Conservation (phyloP, 2,329 filamentous ascomycete species). For the Lasiodiplodia hormozganensis region DNA sequence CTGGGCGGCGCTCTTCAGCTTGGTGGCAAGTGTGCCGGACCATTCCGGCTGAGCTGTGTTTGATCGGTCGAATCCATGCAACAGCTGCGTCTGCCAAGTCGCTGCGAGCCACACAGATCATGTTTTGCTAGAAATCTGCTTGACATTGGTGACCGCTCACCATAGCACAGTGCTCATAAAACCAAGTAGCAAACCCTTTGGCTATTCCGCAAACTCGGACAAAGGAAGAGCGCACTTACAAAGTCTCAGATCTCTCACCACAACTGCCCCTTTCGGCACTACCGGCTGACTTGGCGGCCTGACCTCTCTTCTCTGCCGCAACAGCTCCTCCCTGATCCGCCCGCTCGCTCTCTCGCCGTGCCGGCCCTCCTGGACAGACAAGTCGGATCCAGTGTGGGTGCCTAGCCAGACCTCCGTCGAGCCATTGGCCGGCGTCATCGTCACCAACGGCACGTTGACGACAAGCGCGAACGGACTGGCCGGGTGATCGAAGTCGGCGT, state of each 20-base stretch:
- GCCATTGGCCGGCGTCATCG: constrained; percentile 60
- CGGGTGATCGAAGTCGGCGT: constrained; percentile 65
- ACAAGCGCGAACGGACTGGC: constrained; percentile 62
- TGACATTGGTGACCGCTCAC: background rate
- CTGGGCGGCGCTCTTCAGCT: background rate
- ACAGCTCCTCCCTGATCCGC: constrained; percentile 52
- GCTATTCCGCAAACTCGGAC: background rate
- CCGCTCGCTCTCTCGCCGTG: constrained; percentile 62
- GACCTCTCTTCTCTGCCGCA: constrained; percentile 48
- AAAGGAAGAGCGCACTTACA: constrained; percentile 40
- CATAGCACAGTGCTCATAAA: background rate
- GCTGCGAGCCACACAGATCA: background rate
- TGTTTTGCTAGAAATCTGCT: background rate
- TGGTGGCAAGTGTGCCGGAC: background rate
- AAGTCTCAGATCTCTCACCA: constrained; percentile 65
- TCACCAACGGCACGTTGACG: constrained; percentile 61
- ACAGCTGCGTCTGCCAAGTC: background rate
- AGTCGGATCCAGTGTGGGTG: constrained; percentile 52
- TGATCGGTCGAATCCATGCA: background rate
- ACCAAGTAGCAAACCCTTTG: background rate
- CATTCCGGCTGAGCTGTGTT: no score
- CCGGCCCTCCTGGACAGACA: constrained; percentile 55
- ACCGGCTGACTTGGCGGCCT: constrained; percentile 58
- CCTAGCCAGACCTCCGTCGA: constrained; percentile 67
- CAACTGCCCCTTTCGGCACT: constrained; percentile 62